Conservation (phyloP, 495 filamentous ascomycete genomes). For the Schizothecium vesticola region DNA sequence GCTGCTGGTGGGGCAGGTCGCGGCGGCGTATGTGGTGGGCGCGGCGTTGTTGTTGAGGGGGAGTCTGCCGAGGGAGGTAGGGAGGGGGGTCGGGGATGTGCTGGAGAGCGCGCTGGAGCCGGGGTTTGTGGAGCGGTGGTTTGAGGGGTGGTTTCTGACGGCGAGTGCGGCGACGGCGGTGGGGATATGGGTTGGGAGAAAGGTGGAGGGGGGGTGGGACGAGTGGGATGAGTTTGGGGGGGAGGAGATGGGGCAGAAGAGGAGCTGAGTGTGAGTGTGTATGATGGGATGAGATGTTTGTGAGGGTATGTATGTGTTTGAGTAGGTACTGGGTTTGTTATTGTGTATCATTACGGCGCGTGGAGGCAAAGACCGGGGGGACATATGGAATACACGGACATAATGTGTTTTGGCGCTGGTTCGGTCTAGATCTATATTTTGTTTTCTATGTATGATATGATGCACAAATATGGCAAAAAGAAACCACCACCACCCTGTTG, state of each 20-base stretch:
- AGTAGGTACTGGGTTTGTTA: not conserved
- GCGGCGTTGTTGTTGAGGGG: slow-evolving; percentile 66
- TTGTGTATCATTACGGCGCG: not conserved
- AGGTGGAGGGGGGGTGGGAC: slow-evolving; percentile 43
- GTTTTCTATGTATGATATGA: not conserved
- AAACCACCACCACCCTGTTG: not conserved
- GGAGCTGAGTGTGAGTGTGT: slow-evolving; percentile 38
- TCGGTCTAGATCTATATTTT: not conserved
- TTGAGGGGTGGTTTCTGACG: slow-evolving; percentile 72
- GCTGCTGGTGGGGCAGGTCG: slow-evolving; percentile 67
- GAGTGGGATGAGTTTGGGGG: slow-evolving; percentile 50
- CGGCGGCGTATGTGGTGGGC: slow-evolving; percentile 73
- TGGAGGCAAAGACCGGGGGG: not conserved
- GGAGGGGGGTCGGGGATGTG: slow-evolving; percentile 64
- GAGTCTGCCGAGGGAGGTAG: slow-evolving; percentile 66
- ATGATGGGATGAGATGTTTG: not conserved
- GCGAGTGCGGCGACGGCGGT: slow-evolving; percentile 55
- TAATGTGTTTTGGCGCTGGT: not conserved
- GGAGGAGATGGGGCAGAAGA: slow-evolving; percentile 64
- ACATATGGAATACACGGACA: not conserved
- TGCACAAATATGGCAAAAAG: not conserved
- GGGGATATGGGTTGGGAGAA: slow-evolving; percentile 64
- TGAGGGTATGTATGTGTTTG: not conserved
- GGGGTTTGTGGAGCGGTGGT: slow-evolving; percentile 77
- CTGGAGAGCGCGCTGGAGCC: slow-evolving; percentile 64